Evolutionary conservation across 805 yeast genomes (phyloP), one percentile per base, ranked within the genome.

Genomic region (Candida tibetensis): DNA sequence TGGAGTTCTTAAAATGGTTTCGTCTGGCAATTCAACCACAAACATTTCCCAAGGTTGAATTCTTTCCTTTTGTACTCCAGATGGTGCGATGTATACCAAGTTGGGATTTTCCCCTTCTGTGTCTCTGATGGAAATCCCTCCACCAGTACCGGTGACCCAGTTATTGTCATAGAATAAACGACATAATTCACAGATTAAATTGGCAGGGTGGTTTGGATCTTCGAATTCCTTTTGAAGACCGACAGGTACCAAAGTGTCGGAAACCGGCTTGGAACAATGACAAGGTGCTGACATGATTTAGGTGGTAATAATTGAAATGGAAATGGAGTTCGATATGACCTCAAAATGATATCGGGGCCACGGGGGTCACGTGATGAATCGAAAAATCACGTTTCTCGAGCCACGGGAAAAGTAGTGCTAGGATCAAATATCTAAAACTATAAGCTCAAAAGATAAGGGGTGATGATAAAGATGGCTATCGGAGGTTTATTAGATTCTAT

Each of bases 111-210:
- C 35, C 1, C 71, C 74, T 2, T 74, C 71, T 10, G 51, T 54
- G 34, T 76, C 71, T 38, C 82, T 64, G 34, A 90, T 82, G 22
- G 95, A 84, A 51, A 91, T 82, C 3, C 97, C 97, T 22, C 97
- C 98, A 2, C 96, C 97, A 1, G 98, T 91, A 2, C 97, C 97
- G 0, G 96, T 82, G 49, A 87, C 91, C 96, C 96, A 89, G 35
- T 85, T 83, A 53, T 84, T 83, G 48, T 76, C 71, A 58, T 84
- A 91, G 57, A 91, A 87, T 13, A 75, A 64, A 36, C 77, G 69
- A 57, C 96, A 89, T 21, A 90, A 71, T 42, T 83, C 85, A 58
- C 95, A 88, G 44, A 90, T 86, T 50, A 85, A 66, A 52, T 84
- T 81, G 2, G 95, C 95, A 0, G 97, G 95, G 57, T 85, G 91